A percentile compares a stretch with the other conserved stretches of the same genome.
Conservation (phyloP, 345 rosid genomes). For the Durio zibethinus region DNA sequence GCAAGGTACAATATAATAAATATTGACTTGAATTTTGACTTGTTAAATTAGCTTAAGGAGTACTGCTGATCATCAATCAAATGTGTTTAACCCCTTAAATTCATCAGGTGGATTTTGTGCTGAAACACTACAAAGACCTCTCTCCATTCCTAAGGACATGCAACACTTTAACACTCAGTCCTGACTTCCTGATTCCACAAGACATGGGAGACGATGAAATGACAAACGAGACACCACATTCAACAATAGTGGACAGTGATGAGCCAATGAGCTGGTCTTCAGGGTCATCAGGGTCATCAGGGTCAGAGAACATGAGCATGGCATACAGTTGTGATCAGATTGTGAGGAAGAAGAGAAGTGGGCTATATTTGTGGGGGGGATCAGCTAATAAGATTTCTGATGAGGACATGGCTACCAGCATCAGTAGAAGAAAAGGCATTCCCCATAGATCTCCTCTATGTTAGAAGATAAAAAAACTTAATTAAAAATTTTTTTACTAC, state of each 20-base stretch:
- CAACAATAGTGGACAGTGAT: constrained; percentile 70
- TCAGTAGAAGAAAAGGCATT: constrained; percentile 84
- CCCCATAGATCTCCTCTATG: constrained; percentile 93
- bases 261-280: constrained; percentile 78
- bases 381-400: constrained; percentile 48
- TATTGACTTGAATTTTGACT: neutral
- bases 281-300: constrained; percentile 57
- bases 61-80: neutral
- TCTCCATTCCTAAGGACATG: constrained; percentile 63
- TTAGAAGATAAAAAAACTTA: constrained; percentile 32
- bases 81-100: neutral
- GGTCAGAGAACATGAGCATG: constrained; percentile 38
- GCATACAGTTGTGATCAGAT: constrained; percentile 29
- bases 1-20: constrained; percentile 56
- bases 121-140: constrained; percentile 72
- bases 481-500: neutral
- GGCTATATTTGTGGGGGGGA: constrained; percentile 55
- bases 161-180: constrained; percentile 67
- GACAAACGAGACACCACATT: constrained; percentile 54
- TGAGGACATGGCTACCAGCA: constrained; percentile 60
- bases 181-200: constrained; percentile 85
- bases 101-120: constrained; percentile 80
- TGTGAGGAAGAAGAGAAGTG: constrained; percentile 77
- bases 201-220: constrained; percentile 59
- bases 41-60: neutral